Percentiles rank a stretch among this genome's conserved stretches.
phyloP scores from a whole-genome alignment of 805 yeast species.

The Wickerhamiella qilinensis region DNA sequence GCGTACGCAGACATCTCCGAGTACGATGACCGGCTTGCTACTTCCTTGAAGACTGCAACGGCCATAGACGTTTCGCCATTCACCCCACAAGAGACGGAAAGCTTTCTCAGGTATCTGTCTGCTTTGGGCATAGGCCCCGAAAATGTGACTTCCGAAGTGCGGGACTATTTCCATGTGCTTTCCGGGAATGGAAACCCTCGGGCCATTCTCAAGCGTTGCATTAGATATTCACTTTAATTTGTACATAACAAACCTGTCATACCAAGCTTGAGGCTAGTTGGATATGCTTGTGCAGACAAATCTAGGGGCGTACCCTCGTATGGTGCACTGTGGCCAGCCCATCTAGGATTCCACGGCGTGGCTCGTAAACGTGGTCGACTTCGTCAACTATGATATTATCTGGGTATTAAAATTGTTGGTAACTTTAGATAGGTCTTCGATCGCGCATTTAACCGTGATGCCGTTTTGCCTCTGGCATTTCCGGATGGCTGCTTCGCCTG shows the following conservation, averaged over 20 bases:
- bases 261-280: too few species aligned
- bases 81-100: constrained; percentile 28
- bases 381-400: too few species aligned
- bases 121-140: constrained; percentile 27
- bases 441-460: not conserved
- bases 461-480: not conserved
- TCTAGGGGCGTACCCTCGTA: too few species aligned
- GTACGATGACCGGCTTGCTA: constrained; percentile 41
- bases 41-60: constrained; percentile 27
- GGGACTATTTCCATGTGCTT: constrained; percentile 35
- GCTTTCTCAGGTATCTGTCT: constrained; percentile 27
- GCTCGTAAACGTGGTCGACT: too few species aligned
- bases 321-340: too few species aligned
- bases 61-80: constrained; percentile 30
- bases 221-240: constrained; percentile 16
- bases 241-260: too few species aligned
- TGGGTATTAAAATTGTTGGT: too few species aligned
- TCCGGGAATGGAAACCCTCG: constrained; percentile 57
- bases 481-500: not conserved
- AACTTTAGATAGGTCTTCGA: too few species aligned
- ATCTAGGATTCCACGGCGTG: too few species aligned
- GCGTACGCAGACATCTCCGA: constrained; percentile 35
- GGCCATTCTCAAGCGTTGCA: constrained; percentile 29
- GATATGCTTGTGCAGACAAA: too few species aligned
- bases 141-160: constrained; percentile 21